These are phyloP conservation scores for Ustilago shanxiensis DNA, from an alignment of 1,284 basidiomycete genomes.

Conservation along the genomic window DNA sequence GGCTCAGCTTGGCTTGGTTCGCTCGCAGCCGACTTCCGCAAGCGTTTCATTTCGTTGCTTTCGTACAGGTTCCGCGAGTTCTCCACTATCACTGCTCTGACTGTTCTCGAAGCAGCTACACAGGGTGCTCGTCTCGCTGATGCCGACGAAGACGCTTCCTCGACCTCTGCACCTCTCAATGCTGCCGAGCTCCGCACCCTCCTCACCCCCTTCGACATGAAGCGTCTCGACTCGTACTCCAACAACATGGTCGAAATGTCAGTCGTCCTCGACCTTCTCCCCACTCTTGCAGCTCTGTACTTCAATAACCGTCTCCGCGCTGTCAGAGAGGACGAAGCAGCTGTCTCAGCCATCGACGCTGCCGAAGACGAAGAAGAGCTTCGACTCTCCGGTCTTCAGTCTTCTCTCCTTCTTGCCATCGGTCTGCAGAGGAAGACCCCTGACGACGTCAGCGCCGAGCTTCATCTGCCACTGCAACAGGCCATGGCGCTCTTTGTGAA, in stretches of 20 bases:
- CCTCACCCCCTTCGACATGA: conserved; percentile 92
- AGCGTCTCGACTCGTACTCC: conserved; percentile 93
- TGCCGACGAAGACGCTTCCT: conserved; percentile 22
- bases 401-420: conserved; percentile 74
- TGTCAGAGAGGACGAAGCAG: conserved; percentile 55
- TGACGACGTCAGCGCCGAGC: conserved; percentile 75
- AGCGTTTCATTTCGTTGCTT: conserved; percentile 87
- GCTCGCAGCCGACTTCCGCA: conserved; percentile 93
- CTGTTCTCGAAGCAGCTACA: conserved; percentile 86
- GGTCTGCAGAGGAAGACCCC: conserved; percentile 92
- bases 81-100: conserved; percentile 85
- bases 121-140: conserved; percentile 72
- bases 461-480: conserved; percentile 87
- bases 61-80: conserved; percentile 97
- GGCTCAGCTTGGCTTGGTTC: conserved; percentile 84
- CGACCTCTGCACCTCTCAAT: conserved; percentile 53
- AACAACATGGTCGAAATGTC: conserved; percentile 97
- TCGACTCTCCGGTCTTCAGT: conserved; percentile 59
- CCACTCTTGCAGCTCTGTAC: conserved; percentile 82
- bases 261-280: conserved; percentile 91
- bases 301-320: conserved; percentile 76
- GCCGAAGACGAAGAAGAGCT: conserved; percentile 50
- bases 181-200: conserved; percentile 80
- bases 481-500: conserved; percentile 92
- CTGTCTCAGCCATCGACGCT: conserved; percentile 46